phyloP scores from a whole-genome alignment of 345 rosid genomes.

The Pistacia atlantica region DNA sequence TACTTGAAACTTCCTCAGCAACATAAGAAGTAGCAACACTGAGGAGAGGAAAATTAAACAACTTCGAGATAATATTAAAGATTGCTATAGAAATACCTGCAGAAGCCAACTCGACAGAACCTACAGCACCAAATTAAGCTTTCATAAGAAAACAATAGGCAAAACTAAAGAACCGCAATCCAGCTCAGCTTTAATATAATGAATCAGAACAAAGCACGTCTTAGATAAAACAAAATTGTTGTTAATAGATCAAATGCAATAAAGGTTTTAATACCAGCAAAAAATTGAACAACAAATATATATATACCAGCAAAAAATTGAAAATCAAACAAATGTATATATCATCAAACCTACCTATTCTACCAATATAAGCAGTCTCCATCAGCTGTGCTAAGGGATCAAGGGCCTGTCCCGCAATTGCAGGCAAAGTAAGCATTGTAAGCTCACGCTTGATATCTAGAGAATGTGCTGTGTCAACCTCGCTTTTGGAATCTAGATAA shows the following conservation, averaged over 20 bases:
- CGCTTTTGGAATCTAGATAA: constrained; percentile 52
- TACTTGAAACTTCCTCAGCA: constrained; percentile 85
- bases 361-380: constrained; percentile 97
- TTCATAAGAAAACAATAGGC: neutral
- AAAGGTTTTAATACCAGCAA: neutral
- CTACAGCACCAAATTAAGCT: constrained; percentile 36
- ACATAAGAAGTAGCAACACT: constrained; percentile 95
- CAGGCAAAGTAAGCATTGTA: constrained; percentile 82
- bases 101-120: constrained; percentile 85
- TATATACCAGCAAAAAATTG: neutral
- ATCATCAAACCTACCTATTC: constrained; percentile 56
- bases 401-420: constrained; percentile 87
- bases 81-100: constrained; percentile 82
- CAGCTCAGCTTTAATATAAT: neutral
- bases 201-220: neutral
- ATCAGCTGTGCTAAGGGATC: constrained; percentile 83
- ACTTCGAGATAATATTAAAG: constrained; percentile 87
- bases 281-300: neutral
- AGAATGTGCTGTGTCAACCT: constrained; percentile 46
- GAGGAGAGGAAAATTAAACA: constrained; percentile 91
- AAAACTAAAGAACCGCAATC: constrained; percentile 1
- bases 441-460: constrained; percentile 66
- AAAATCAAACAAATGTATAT: neutral
- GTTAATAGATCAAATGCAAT: neutral
- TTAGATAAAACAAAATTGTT: neutral